phyloP scores from a whole-genome alignment of 225 moss, liverwort and hornwort genomes.

The Ulota crispa region DNA sequence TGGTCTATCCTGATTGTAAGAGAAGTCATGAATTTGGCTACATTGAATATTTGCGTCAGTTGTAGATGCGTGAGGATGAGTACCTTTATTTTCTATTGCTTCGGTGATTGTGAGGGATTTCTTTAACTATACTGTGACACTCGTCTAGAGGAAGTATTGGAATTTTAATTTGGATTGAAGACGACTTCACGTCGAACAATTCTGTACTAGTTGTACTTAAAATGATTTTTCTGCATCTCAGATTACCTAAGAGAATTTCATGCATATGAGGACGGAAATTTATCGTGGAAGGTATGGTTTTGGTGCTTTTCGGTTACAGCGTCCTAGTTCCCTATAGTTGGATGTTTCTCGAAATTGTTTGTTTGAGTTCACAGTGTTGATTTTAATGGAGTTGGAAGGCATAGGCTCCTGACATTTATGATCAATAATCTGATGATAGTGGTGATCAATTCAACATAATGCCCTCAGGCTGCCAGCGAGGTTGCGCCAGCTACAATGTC shows the following conservation, averaged over 20 bases:
- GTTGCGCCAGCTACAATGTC: conserved; percentile 75
- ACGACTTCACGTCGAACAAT: not conserved
- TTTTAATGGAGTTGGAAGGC: not conserved
- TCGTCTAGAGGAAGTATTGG: not conserved
- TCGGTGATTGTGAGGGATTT: not conserved
- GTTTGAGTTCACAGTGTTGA: not conserved
- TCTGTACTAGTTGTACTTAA: conserved; percentile 12
- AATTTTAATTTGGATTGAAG: not conserved
- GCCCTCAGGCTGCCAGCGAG: conserved; percentile 85
- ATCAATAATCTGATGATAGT: not conserved
- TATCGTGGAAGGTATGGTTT: conserved; percentile 80
- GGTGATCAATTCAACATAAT: not conserved
- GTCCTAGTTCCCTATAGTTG: not conserved
- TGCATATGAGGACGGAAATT: conserved; percentile 79
- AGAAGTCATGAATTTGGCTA: not conserved
- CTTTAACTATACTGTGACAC: not conserved
- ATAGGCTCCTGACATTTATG: not conserved
- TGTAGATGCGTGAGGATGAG: not conserved
- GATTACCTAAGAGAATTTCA: conserved; percentile 80
- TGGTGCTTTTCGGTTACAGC: conserved; percentile 7
- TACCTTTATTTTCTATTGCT: not conserved
- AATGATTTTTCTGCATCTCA: conserved; percentile 34
- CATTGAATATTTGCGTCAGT: not conserved
- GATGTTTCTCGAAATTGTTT: not conserved
- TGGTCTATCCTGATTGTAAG: conserved; percentile 96